Base-by-base conservation (phyloP, 805 yeast genomes). In the Lachancea mirantina region DNA sequence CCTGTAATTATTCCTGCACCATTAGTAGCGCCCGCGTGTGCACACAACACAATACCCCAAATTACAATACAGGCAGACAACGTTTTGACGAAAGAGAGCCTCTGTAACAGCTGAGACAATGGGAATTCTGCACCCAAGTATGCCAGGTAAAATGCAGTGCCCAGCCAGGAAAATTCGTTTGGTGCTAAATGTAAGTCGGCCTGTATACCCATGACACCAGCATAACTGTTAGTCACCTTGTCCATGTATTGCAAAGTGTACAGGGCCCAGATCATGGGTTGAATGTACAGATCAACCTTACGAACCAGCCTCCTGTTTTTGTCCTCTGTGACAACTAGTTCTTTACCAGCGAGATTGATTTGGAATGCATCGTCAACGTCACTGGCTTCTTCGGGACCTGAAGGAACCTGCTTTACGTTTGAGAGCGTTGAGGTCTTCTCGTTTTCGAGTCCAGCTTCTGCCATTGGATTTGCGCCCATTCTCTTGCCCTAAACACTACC, bases 101-200 rank as follows among this genome's bases (percentile, higher is more conserved):
- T 66, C 32, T 61, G 59, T 48, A 78, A 84, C 20, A 32, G 19
- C 26, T 31, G 16, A 4, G 39, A 32, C n/a, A 32, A 29, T 14
- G 42, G 32, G 14, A 37, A 18, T 20, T 41, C 36, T n/a, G 18
- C 16, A 16, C 41, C 26, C 29, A 78, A 51, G 47, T 76, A 78
- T 3, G 84, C 84, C 18, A 78, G 46, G 43, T 74, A 74, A 42
- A 74, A 75, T 8, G 70, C 63, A 2, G 76, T 61, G 8, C 77
- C 71, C 11, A 66, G 49, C 74, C 78, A 69, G 34, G 68, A 45
- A 46, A 68, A 64, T 46, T 61, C 44, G 14, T 38, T 37, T 10
- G 59, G 56, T 39, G 44, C 34, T 70, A 70, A 69, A 40, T 54
- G 38, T 34, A 61, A 42, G 36, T 63, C 70, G 19, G 38, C 23